These are phyloP conservation scores for Lachnum nothofagi DNA, from an alignment of 2,329 filamentous ascomycete species.

Conservation along the genomic window DNA sequence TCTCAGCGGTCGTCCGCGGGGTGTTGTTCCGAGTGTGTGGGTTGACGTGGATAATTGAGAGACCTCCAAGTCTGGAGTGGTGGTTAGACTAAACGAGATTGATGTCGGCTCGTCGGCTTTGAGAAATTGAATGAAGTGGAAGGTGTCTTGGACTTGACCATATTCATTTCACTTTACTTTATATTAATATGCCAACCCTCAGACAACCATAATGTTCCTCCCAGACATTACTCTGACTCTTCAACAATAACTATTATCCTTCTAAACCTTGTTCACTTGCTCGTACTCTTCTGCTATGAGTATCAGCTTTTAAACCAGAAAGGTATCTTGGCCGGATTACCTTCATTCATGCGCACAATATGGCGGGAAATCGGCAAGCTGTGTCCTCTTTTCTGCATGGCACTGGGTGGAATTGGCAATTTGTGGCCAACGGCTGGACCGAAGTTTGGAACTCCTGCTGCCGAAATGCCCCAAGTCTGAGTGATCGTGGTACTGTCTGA, in stretches of 20 bases:
- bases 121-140: no score
- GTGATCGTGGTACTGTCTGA: constrained; percentile 3
- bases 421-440: constrained; percentile 4
- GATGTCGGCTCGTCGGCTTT: no score
- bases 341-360: background rate
- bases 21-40: no score
- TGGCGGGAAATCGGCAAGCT: background rate
- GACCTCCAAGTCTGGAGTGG: no score
- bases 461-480: constrained; percentile 3
- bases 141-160: no score
- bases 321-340: background rate
- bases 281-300: background rate
- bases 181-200: no score
- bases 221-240: background rate
- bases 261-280: background rate
- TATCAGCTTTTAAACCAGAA: background rate
- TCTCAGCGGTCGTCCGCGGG: no score
- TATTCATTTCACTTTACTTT: no score
- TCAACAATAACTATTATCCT: background rate
- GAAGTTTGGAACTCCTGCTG: background rate
- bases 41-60: no score
- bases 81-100: no score
- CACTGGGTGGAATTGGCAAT: constrained; percentile 3
- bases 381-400: background rate
- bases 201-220: background rate